Conservation (phyloP, 495 filamentous ascomycete genomes). For the Hyphodiscus hymeniophilus region DNA sequence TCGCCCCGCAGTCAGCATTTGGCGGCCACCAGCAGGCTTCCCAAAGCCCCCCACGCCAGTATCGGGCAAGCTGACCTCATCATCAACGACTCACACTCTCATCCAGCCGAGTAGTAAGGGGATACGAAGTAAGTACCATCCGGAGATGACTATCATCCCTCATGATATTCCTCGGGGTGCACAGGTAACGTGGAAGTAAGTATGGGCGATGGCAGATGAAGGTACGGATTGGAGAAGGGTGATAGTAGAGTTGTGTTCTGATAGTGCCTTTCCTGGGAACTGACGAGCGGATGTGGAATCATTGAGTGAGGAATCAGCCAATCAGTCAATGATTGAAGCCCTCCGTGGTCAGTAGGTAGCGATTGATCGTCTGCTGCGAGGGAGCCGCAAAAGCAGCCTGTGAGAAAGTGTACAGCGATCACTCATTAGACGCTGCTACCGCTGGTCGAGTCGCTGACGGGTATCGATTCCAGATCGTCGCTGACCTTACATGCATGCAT, state of each 20-base stretch:
- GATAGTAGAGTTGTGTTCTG: constrained; percentile 9
- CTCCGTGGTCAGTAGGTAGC: no score
- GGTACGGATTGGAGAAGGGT: no score
- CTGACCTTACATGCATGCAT: constrained; percentile 4
- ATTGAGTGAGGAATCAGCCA: constrained; percentile 9
- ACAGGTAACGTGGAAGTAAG: constrained; percentile 4
- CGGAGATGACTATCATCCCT: constrained; percentile 1
- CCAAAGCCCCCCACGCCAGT: constrained; percentile 18
- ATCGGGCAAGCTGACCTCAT: constrained; percentile 20
- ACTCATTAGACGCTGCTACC: no score
- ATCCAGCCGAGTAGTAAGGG: constrained; percentile 13
- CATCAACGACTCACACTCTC: constrained; percentile 18
- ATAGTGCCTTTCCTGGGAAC: background rate
- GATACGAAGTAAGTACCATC: background rate
- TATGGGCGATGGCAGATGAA: constrained; percentile 1
- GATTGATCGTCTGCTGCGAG: no score
- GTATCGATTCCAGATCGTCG: no score
- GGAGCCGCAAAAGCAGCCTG: background rate
- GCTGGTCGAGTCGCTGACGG: background rate
- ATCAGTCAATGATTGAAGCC: no score
- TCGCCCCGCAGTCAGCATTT: constrained; percentile 22
- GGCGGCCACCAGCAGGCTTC: constrained; percentile 2
- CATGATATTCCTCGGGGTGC: constrained; percentile 11
- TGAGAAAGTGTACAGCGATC: constrained; percentile 2
- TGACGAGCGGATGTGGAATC: constrained; percentile 4